Conservation (phyloP, 352 stramenopile species). For the Pelagophyceae sp. region DNA sequence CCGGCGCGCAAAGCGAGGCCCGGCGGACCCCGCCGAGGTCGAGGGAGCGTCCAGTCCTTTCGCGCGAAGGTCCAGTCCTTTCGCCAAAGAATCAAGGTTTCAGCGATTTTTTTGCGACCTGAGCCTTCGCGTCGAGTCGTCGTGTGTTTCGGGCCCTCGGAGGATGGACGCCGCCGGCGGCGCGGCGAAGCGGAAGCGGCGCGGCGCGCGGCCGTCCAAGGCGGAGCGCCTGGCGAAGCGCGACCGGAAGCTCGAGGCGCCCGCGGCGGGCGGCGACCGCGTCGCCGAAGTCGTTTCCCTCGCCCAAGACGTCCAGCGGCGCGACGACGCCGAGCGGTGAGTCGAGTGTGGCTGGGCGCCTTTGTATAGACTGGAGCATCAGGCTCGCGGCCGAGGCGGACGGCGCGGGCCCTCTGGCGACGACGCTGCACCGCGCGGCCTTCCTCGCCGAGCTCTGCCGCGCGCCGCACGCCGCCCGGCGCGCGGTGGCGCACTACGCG, state of each 20-base stretch:
- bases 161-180: no score
- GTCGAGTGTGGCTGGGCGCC: no score
- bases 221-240: conserved; percentile 14
- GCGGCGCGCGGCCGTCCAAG: neutral
- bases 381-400: neutral
- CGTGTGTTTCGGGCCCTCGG: no score
- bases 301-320: neutral
- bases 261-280: neutral
- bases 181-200: neutral
- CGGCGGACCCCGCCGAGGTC: no score
- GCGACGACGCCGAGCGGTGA: conserved; percentile 4
- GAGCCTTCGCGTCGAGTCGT: no score
- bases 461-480: neutral
- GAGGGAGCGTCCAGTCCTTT: no score
- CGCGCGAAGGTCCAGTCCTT: no score
- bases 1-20: no score
- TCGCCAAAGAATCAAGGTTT: no score
- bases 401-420: neutral
- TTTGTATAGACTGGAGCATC: no score
- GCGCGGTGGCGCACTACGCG: conserved; percentile 8
- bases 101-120: no score
- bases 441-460: neutral
- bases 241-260: neutral
- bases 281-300: neutral
- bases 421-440: neutral